Conservation (phyloP, 2,329 filamentous ascomycete genomes). For the Paecilomyces sp. region DNA sequence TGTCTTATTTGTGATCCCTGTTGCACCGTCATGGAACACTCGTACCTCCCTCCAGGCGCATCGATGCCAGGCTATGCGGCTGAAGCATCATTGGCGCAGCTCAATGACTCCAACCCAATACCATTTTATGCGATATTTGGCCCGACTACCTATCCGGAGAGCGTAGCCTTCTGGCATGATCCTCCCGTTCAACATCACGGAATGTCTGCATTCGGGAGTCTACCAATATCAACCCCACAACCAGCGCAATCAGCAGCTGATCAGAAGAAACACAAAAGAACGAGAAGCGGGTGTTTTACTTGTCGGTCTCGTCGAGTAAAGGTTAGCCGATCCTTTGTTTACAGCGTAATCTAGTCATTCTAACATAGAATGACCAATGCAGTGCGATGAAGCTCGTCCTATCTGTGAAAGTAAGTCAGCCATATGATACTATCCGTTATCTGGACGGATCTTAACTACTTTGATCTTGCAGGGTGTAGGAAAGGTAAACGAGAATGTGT, state of each 20-base stretch:
- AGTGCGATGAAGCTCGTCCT: slow-evolving; percentile 89
- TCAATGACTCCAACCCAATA: slow-evolving; percentile 15
- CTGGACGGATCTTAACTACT: background rate
- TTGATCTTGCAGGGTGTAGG: slow-evolving; percentile 58
- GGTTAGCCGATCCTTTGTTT: slow-evolving; percentile 28
- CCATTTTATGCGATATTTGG: slow-evolving; percentile 28
- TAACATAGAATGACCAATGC: slow-evolving; percentile 1
- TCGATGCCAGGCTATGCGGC: slow-evolving; percentile 12
- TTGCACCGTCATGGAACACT: slow-evolving; percentile 20
- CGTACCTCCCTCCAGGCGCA: slow-evolving; percentile 21
- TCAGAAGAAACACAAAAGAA: slow-evolving; percentile 85
- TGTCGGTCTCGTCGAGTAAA: slow-evolving; percentile 84
- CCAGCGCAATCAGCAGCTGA: slow-evolving; percentile 41
- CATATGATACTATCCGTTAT: background rate
- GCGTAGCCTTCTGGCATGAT: slow-evolving; percentile 39
- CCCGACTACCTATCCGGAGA: slow-evolving; percentile 32
- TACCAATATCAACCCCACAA: slow-evolving; percentile 21
- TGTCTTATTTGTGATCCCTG: slow-evolving; percentile 12
- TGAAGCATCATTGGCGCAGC: slow-evolving; percentile 2
- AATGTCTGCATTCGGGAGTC: slow-evolving; percentile 7
- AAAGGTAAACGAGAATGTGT: slow-evolving; percentile 88
- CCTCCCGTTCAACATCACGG: slow-evolving; percentile 10
- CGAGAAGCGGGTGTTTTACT: slow-evolving; percentile 88
- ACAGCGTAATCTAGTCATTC: slow-evolving; percentile 5
- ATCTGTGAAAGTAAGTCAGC: slow-evolving; percentile 63